Evolutionary conservation across 2,329 filamentous ascomycete genomes (phyloP), one percentile per base, ranked within the genome.

Genomic region (Apiospora saccharicola): DNA sequence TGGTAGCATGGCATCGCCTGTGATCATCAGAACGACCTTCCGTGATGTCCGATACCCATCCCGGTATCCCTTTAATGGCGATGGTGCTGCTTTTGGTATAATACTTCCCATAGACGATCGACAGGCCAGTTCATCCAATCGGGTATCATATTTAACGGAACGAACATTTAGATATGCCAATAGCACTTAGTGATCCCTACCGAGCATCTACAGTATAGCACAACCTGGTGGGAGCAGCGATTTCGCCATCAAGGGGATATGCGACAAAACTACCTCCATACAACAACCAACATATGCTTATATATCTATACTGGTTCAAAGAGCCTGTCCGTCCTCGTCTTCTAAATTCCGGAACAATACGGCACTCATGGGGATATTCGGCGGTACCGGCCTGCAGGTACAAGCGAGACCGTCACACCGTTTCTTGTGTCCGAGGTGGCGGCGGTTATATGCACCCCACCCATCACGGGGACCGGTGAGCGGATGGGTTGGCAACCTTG

Each of bases 381-480:
- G 53, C 53, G 30, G 14, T 30, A n/a, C 30, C 57, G 30, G 57
- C 30, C 34, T 64, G 57, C 57, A 64, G 57, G 57, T 64, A 64
- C 57, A 34, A 64, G 19, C 57, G 10, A 64, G 57, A 6, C 19
- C 37, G 30, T 34, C 57, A 64, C 57, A 64, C 57, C 57, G 34
- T 64, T 41, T 64, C 19, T 41, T 64, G 57, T n/a, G 57, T 64
- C 57, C 22, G 57, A 64, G 41, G 30, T n/a, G 57, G 10, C 57
- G 30, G 57, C 57, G 30, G 57, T 41, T 64, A 64, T 64, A 64
- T 64, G 57, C 53, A 61, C 53, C 53, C 53, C 53, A 61, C 53
- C 30, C 53, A 61, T 61, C 16, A 61, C 53, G 30, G 53, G 30
- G 30, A 64, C 57, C 57, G 57, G 57, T 64, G 57, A 64, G 57